Conservation (phyloP, 129 eudicot species). For the Flaveria robusta region DNA sequence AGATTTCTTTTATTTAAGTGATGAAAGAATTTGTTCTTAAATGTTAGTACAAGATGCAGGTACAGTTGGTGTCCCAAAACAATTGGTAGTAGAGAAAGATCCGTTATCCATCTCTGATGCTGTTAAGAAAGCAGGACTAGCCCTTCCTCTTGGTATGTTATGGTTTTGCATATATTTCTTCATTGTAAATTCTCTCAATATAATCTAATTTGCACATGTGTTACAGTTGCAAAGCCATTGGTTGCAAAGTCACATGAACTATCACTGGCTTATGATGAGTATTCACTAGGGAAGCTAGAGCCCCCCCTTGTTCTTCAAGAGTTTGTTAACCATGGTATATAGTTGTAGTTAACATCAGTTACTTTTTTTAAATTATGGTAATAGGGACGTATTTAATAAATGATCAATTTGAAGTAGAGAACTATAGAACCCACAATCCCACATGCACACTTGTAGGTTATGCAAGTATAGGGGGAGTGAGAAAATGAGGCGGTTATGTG, state of each 20-base stretch:
- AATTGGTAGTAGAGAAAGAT: constrained; percentile 82
- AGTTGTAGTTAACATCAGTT: neutral
- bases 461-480: neutral
- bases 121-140: constrained; percentile 71
- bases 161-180: neutral
- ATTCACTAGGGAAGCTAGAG: constrained; percentile 80
- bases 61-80: constrained; percentile 81
- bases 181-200: constrained; percentile 3
- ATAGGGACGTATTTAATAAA: neutral
- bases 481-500: neutral
- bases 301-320: constrained; percentile 97
- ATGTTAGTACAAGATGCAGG: constrained; percentile 49
- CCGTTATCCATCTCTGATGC: constrained; percentile 79
- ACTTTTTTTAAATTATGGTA: neutral
- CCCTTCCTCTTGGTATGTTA: constrained; percentile 78
- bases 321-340: constrained; percentile 88
- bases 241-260: constrained; percentile 89
- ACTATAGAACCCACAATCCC: neutral
- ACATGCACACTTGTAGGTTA: neutral
- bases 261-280: constrained; percentile 85
- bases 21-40: constrained; percentile 12
- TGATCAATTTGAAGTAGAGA: neutral
- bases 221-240: constrained; percentile 88
- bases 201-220: neutral
- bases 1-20: neutral